Percentiles rank a stretch among this genome's conserved stretches.
Conservation (phyloP, 352 stramenopile species). For the Globisporangium viniferum region DNA sequence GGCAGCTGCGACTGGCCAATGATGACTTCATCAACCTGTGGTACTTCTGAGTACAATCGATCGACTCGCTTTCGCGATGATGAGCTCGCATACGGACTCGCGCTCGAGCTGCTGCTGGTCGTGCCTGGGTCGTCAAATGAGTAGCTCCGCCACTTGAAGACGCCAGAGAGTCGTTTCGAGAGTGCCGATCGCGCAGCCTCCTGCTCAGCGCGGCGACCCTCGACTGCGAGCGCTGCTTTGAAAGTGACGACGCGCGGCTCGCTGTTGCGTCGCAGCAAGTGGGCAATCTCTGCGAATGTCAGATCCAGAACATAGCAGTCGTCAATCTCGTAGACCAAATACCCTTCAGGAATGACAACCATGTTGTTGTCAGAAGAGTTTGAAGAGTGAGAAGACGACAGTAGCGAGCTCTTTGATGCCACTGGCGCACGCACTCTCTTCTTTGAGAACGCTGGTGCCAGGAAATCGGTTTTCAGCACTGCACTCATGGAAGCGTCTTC, state of each 20-base stretch:
- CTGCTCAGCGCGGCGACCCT: slow-evolving; percentile 23
- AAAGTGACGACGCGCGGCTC: slow-evolving; percentile 51
- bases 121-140: slow-evolving; percentile 20
- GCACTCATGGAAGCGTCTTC: slow-evolving; percentile 41
- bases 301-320: slow-evolving; percentile 48
- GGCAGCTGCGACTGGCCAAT: not conserved
- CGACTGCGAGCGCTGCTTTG: slow-evolving; percentile 44
- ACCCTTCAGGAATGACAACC: slow-evolving; percentile 50
- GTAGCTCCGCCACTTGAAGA: slow-evolving; percentile 45
- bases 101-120: slow-evolving; percentile 21
- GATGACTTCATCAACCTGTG: not conserved
- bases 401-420: slow-evolving; percentile 3
- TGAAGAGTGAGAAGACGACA: slow-evolving; percentile 9
- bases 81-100: slow-evolving; percentile 23
- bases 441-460: slow-evolving; percentile 29
- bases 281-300: slow-evolving; percentile 59
- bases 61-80: slow-evolving; percentile 20
- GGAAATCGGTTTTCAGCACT: slow-evolving; percentile 47
- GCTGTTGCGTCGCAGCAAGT: slow-evolving; percentile 49
- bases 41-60: not conserved
- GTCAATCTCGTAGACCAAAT: slow-evolving; percentile 64
- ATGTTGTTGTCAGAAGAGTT: slow-evolving; percentile 10
- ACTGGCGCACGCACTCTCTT: slow-evolving; percentile 8
- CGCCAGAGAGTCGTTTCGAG: slow-evolving; percentile 42
- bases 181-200: slow-evolving; percentile 21